Percentiles rank a stretch among this genome's conserved stretches.
Evolutionary conservation across 805 yeast species (phyloP).

Genomic region (Komagataella ulmi): DNA sequence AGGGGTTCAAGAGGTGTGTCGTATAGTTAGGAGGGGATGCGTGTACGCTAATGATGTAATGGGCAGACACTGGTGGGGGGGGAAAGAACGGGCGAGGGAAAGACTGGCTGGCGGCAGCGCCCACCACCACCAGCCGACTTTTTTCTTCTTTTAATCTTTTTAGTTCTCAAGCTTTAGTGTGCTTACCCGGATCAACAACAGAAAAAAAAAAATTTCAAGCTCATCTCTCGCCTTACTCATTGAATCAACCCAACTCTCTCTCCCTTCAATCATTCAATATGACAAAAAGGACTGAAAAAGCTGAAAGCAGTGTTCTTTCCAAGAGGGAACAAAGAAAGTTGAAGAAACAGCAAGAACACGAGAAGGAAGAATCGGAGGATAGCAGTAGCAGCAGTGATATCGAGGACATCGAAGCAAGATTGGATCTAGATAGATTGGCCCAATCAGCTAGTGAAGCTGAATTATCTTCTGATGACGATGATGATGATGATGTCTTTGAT

Average conservation of each 20-base stretch:
- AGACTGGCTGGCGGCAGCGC: too few relatives aligned
- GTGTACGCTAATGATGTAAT: background rate
- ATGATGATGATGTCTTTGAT: conserved; percentile 16
- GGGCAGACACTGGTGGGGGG: too few relatives aligned
- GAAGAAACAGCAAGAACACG: conserved; percentile 30
- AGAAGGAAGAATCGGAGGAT: conserved; percentile 14
- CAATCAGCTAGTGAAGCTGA: conserved; percentile 37
- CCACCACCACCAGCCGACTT: too few relatives aligned
- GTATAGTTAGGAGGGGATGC: background rate
- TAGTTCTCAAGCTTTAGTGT: too few relatives aligned
- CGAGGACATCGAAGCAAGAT: conserved; percentile 8
- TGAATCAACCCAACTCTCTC: background rate
- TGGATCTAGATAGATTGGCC: conserved; percentile 12
- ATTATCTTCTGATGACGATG: conserved; percentile 18
- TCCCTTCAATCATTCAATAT: background rate
- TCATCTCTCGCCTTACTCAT: background rate
- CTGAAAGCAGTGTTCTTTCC: conserved; percentile 34
- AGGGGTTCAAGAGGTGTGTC: background rate
- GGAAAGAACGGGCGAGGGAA: too few relatives aligned
- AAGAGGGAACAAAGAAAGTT: conserved; percentile 51
- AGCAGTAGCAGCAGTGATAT: conserved; percentile 18
- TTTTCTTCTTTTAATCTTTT: too few relatives aligned
- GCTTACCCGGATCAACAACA: background rate
- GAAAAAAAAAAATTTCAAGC: background rate
- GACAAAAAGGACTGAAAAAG: background rate